Evolutionary conservation across 2,329 filamentous ascomycete genomes (phyloP).

Genomic region (Trichocomaceae sp.): DNA sequence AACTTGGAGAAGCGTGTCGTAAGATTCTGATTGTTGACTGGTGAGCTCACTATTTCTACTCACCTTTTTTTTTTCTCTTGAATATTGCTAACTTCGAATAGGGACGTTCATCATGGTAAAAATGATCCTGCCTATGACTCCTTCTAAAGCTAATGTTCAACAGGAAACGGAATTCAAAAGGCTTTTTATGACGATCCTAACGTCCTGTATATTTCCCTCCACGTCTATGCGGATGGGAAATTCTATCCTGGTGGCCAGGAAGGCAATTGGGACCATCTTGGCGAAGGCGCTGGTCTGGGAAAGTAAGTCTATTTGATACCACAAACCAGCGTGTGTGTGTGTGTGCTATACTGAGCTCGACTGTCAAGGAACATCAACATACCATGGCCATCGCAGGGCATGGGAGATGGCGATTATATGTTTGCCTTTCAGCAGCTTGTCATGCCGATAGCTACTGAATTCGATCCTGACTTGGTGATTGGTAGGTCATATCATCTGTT

Average conservation of each 20-base stretch:
- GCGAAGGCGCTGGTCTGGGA: conserved; percentile 51
- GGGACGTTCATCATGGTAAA: conserved; percentile 61
- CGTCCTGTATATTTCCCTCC: conserved; percentile 88
- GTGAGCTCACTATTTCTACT: conserved; percentile 45
- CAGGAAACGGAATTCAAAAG: conserved; percentile 88
- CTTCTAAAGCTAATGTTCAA: background rate
- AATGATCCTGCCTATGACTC: background rate
- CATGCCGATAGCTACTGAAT: conserved; percentile 93
- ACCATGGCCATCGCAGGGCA: conserved; percentile 62
- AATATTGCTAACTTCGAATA: conserved; percentile 20
- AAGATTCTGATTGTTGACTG: conserved; percentile 93
- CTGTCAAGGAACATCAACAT: conserved; percentile 56
- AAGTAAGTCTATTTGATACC: conserved; percentile 34
- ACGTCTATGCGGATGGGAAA: conserved; percentile 73
- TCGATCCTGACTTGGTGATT: conserved; percentile 88
- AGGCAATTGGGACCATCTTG: conserved; percentile 55
- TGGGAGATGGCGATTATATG: conserved; percentile 96
- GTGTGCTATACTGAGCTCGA: background rate
- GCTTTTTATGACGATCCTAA: conserved; percentile 95
- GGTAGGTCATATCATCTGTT: conserved; percentile 28
- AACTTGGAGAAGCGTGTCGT: conserved; percentile 72
- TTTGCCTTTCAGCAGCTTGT: conserved; percentile 93
- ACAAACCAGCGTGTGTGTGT: background rate
- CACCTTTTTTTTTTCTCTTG: conserved; percentile 24
- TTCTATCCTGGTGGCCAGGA: conserved; percentile 71